These are phyloP conservation scores for Linum tenue DNA, from an alignment of 345 rosid genomes.

Conservation along the genomic window DNA sequence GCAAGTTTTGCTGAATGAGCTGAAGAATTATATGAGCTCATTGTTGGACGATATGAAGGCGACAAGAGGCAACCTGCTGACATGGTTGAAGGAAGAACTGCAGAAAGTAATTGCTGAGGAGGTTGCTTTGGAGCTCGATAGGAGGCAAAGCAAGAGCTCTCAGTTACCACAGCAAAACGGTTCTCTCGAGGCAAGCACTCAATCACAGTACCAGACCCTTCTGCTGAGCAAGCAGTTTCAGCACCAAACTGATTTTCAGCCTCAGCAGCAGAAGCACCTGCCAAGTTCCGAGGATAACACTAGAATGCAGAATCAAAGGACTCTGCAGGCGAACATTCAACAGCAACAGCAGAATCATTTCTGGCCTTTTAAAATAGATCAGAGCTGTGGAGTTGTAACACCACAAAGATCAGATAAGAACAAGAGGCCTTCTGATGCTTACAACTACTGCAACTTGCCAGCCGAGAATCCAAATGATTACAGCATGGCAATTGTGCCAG, in stretches of 20 bases:
- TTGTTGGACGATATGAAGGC: constrained; percentile 42
- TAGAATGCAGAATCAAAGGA: constrained; percentile 8
- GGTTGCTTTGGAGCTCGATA: constrained; percentile 7
- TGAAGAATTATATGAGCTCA: constrained; percentile 30
- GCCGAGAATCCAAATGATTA: constrained; percentile 12
- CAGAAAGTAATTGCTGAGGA: constrained; percentile 28
- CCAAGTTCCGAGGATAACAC: constrained; percentile 12
- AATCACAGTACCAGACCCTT: constrained; percentile 7
- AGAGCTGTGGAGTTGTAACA: constrained; percentile 8
- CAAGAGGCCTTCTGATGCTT: constrained; percentile 12
- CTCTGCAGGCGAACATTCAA: constrained; percentile 10
- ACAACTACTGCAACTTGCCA: constrained; percentile 6
- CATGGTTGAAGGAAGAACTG: constrained; percentile 49
- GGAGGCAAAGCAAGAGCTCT: constrained; percentile 11
- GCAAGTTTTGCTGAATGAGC: constrained; percentile 24
- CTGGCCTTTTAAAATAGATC: constrained; percentile 9
- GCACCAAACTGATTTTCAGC: constrained; percentile 14
- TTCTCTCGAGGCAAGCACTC: constrained; percentile 2
- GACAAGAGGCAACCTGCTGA: constrained; percentile 31
- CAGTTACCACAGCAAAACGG: constrained; percentile 12
- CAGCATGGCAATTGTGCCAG: constrained; percentile 19
- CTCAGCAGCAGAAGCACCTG: constrained; percentile 17
- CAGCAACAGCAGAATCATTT: constrained; percentile 9
- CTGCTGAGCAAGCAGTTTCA: constrained; percentile 16
- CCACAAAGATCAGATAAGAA: constrained; percentile 9